Evolutionary conservation across 768 basidiomycete species (phyloP).

Genomic region (Botryobasidium botryosum): DNA sequence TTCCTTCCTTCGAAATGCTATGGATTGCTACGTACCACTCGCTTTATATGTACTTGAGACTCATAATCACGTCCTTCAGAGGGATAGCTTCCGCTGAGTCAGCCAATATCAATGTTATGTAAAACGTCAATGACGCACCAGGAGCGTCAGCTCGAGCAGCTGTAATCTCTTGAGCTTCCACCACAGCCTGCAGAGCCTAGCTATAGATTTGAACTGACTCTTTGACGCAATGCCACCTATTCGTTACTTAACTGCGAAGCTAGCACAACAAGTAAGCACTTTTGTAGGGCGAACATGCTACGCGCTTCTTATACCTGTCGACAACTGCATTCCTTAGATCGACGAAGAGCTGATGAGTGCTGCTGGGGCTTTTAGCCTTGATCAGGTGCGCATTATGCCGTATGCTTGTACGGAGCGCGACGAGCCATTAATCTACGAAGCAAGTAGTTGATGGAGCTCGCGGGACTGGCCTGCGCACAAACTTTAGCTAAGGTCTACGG

Average conservation of each 20-base stretch:
- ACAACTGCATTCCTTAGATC: no score
- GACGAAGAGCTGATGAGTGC: constrained; percentile 86
- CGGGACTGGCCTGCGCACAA: constrained; percentile 87
- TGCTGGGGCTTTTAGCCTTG: constrained; percentile 83
- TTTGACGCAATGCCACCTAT: constrained; percentile 26
- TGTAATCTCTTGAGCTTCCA: no score
- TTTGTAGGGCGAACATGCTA: background rate
- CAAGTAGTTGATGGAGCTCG: constrained; percentile 81
- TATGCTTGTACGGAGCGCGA: background rate
- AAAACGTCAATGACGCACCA: no score
- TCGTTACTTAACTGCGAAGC: constrained; percentile 48
- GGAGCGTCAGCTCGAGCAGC: no score
- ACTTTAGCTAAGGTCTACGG: constrained; percentile 63
- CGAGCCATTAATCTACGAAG: background rate
- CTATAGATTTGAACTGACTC: no score
- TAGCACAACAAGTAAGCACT: constrained; percentile 50
- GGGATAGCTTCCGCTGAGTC: no score
- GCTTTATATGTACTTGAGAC: no score
- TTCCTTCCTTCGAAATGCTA: no score
- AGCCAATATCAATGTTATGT: no score
- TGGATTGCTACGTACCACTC: no score
- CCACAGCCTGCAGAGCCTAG: no score
- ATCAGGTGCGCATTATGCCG: constrained; percentile 44
- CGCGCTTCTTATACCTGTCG: background rate
- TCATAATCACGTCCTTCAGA: no score